A percentile compares a stretch with the other conserved stretches of the same genome.
phyloP scores from a whole-genome alignment of 805 yeast species.

The Saturnispora serradocipensis region DNA sequence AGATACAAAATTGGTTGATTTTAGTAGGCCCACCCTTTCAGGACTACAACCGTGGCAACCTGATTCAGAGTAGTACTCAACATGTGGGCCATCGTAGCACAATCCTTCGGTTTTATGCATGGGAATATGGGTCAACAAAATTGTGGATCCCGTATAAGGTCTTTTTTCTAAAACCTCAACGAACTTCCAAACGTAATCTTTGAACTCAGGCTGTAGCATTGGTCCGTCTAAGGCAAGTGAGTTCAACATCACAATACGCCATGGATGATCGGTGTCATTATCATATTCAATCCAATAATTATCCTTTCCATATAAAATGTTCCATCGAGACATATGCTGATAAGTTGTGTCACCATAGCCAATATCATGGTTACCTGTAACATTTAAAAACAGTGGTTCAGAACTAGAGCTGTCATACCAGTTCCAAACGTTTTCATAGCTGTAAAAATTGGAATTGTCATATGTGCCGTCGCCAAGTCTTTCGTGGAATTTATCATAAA shows the following conservation, averaged over 20 bases:
- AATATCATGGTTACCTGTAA: constrained; percentile 93
- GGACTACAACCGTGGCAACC: constrained; percentile 45
- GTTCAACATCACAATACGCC: constrained; percentile 84
- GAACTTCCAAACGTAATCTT: constrained; percentile 64
- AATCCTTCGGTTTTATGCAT: constrained; percentile 73
- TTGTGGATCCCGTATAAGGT: constrained; percentile 67
- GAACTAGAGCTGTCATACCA: constrained; percentile 41
- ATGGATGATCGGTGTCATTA: constrained; percentile 54
- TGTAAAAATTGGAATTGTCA: constrained; percentile 29
- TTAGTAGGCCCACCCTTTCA: constrained; percentile 57
- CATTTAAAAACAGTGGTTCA: constrained; percentile 65
- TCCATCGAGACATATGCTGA: constrained; percentile 80
- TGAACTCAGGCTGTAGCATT: constrained; percentile 62
- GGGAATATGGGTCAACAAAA: constrained; percentile 84
- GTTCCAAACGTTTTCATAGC: constrained; percentile 52
- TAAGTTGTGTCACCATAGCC: constrained; percentile 95
- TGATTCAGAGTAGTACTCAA: constrained; percentile 45
- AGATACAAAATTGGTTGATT: constrained; percentile 81
- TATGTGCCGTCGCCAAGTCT: constrained; percentile 27
- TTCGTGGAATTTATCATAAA: constrained; percentile 29
- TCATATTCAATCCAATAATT: constrained; percentile 74
- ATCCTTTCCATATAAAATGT: constrained; percentile 68
- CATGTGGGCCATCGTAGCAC: constrained; percentile 80
- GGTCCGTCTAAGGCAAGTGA: constrained; percentile 86
- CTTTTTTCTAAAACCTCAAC: constrained; percentile 46